Conservation (phyloP, 805 yeast genomes). For the Sugiyamaella marilandica region DNA sequence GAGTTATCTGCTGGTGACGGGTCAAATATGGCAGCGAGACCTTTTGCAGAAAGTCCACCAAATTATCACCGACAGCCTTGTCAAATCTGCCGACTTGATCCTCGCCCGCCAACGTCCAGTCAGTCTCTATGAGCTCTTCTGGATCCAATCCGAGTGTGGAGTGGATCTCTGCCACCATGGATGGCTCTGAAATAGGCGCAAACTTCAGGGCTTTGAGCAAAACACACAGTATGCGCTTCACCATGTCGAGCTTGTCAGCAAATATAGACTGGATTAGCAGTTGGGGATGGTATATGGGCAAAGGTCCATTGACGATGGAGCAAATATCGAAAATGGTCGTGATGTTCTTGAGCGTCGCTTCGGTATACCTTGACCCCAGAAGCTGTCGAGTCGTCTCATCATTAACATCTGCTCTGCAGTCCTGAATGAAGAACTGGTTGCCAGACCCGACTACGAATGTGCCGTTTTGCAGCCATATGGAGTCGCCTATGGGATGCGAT, state of each 20-base stretch:
- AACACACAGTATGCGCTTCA: conserved; percentile 50
- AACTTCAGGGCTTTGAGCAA: conserved; percentile 51
- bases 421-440: conserved; percentile 81
- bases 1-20: conserved; percentile 85
- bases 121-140: conserved; percentile 28
- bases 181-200: conserved; percentile 42
- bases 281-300: conserved; percentile 90
- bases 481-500: conserved; percentile 79
- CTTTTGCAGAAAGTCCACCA: conserved; percentile 58
- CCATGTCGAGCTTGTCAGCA: conserved; percentile 52
- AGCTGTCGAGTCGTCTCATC: conserved; percentile 51
- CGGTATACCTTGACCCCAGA: conserved; percentile 47
- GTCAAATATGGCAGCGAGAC: conserved; percentile 74
- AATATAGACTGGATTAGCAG: conserved; percentile 70
- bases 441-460: conserved; percentile 81
- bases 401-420: conserved; percentile 54
- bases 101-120: background rate
- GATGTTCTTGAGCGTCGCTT: conserved; percentile 12
- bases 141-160: conserved; percentile 27
- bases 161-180: conserved; percentile 32
- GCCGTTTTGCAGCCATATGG: conserved; percentile 79
- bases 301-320: conserved; percentile 77
- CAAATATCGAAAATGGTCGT: conserved; percentile 58
- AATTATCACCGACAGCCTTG: conserved; percentile 29
- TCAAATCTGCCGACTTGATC: conserved; percentile 7